Conservation (phyloP, 371 early-diverging fungal species). For the Apophysomyces trapeziformis region DNA sequence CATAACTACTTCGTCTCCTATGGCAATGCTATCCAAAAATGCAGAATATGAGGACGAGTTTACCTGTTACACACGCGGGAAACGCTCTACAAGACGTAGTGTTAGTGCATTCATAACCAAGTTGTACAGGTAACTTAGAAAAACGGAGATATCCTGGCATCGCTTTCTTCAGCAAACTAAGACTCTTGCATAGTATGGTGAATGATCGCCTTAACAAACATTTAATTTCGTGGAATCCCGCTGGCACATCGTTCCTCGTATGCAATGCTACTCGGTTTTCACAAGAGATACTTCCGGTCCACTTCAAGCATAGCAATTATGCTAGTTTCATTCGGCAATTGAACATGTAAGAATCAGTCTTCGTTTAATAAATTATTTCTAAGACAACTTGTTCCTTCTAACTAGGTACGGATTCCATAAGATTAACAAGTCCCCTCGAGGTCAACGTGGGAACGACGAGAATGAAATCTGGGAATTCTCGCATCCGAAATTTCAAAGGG, state of each 20-base stretch:
- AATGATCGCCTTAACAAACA: slow-evolving; percentile 72
- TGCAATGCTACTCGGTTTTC: slow-evolving; percentile 85
- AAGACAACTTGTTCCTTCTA: background rate
- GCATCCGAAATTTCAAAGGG: slow-evolving; percentile 51
- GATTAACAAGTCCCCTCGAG: slow-evolving; percentile 69
- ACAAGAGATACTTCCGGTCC: slow-evolving; percentile 72
- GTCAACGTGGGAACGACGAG: slow-evolving; percentile 68
- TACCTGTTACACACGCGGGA: background rate
- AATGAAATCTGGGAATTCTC: slow-evolving; percentile 67
- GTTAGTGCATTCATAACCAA: slow-evolving; percentile 36
- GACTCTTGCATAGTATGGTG: slow-evolving; percentile 63
- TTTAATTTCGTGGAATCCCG: slow-evolving; percentile 80
- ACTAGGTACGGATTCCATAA: slow-evolving; percentile 70
- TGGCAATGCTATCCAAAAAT: background rate
- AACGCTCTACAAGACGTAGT: slow-evolving; percentile 14
- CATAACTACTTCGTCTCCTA: background rate
- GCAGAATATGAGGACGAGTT: background rate
- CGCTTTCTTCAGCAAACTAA: background rate
- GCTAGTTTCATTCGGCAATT: slow-evolving; percentile 84
- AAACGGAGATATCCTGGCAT: background rate
- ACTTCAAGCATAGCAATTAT: slow-evolving; percentile 86
- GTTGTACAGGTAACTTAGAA: slow-evolving; percentile 25
- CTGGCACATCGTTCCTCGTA: slow-evolving; percentile 87
- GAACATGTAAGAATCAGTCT: slow-evolving; percentile 73
- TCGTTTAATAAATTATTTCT: background rate